Conservation (phyloP, 352 stramenopile species). For the Pythium chondricola region DNA sequence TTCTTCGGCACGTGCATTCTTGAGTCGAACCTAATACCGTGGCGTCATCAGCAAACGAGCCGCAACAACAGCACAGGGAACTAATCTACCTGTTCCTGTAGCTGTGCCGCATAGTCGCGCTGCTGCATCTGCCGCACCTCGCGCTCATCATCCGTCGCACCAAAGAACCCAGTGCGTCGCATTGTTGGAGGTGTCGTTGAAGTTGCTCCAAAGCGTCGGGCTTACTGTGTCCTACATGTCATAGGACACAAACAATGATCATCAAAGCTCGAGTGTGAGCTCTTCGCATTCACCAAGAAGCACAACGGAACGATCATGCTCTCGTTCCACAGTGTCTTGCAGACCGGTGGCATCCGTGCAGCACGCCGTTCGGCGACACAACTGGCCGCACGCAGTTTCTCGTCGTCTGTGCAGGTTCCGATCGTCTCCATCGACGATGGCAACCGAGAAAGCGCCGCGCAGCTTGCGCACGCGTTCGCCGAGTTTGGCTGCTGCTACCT, state of each 20-base stretch:
- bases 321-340: too few species aligned
- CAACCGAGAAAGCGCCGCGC: constrained; percentile 22
- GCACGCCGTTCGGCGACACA: too few species aligned
- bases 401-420: constrained; percentile 19
- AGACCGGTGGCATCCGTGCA: too few species aligned
- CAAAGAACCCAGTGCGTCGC: constrained; percentile 34
- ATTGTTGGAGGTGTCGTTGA: background rate
- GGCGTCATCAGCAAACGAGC: background rate
- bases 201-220: background rate
- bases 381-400: too few species aligned
- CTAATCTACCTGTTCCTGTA: constrained; percentile 46
- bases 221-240: background rate
- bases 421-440: constrained; percentile 50
- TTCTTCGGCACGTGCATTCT: constrained; percentile 37
- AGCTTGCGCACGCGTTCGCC: constrained; percentile 51
- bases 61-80: background rate
- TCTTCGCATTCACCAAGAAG: background rate
- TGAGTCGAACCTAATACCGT: constrained; percentile 27
- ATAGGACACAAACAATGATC: too few species aligned
- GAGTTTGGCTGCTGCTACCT: constrained; percentile 78
- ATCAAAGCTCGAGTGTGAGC: too few species aligned
- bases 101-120: constrained; percentile 55
- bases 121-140: constrained; percentile 48
- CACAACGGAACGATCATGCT: background rate
- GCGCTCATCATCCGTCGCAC: constrained; percentile 35